Evolutionary conservation across 768 basidiomycete species (phyloP).

Genomic region (Suillus luteus): DNA sequence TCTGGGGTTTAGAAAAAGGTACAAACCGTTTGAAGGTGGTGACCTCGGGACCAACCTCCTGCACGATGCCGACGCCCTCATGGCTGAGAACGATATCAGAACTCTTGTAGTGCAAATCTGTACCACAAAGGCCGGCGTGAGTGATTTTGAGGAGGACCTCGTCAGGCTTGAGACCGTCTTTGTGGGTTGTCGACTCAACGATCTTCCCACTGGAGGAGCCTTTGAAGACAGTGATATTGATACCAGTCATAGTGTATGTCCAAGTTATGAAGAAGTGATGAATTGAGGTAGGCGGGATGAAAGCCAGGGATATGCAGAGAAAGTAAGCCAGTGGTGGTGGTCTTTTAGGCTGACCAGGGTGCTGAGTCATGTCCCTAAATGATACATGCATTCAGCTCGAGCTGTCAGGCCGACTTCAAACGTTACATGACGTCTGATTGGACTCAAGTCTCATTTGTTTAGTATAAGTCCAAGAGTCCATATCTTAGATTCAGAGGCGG

Average conservation of each 20-base stretch:
- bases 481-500: background rate
- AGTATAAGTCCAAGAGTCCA: background rate
- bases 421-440: background rate
- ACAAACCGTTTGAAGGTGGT: conserved; percentile 36
- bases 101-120: conserved; percentile 29
- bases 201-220: conserved; percentile 25
- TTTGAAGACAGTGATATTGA: conserved; percentile 35
- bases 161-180: conserved; percentile 24
- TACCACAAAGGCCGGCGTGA: conserved; percentile 27
- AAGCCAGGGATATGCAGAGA: background rate
- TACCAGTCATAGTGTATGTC: conserved; percentile 13
- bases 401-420: background rate
- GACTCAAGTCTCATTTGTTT: background rate
- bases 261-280: background rate
- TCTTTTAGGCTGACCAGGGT: background rate
- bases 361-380: background rate
- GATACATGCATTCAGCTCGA: background rate
- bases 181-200: conserved; percentile 19
- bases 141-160: conserved; percentile 36
- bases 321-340: background rate
- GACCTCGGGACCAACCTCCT: conserved; percentile 34
- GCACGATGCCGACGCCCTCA: conserved; percentile 39
- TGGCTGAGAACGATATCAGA: conserved; percentile 41
- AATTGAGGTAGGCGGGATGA: background rate
- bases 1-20: conserved; percentile 13